Conservation (phyloP, 2,329 filamentous ascomycete genomes). For the Penicillium brasilianum region DNA sequence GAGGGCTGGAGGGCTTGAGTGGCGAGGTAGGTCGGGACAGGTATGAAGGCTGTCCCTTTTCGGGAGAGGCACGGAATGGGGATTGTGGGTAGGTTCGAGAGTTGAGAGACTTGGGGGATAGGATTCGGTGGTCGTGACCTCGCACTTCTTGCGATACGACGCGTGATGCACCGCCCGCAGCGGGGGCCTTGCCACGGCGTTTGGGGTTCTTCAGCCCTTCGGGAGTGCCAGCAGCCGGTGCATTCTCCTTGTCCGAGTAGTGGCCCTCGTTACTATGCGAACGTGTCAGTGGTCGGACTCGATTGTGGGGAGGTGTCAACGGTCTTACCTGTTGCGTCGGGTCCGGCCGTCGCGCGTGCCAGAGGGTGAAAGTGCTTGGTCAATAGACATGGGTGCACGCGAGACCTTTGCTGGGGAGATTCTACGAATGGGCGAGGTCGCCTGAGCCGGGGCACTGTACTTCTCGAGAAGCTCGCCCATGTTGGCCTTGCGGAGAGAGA, state of each 20-base stretch:
- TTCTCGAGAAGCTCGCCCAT: constrained; percentile 78
- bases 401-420: constrained; percentile 37
- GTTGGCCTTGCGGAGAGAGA: constrained; percentile 74
- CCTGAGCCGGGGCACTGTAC: constrained; percentile 43
- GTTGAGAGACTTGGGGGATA: constrained; percentile 84
- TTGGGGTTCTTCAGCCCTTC: constrained; percentile 69
- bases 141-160: constrained; percentile 50
- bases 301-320: constrained; percentile 15
- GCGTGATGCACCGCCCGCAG: constrained; percentile 45
- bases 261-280: constrained; percentile 64
- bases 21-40: constrained; percentile 66
- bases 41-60: constrained; percentile 56
- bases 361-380: constrained; percentile 35
- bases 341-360: constrained; percentile 38
- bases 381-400: constrained; percentile 38
- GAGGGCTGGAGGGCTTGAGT: constrained; percentile 58
- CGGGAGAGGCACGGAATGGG: constrained; percentile 52
- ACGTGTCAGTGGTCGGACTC: constrained; percentile 6
- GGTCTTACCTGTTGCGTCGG: constrained; percentile 40
- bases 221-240: constrained; percentile 39
- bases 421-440: constrained; percentile 39
- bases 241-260: constrained; percentile 78
- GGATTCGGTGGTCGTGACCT: constrained; percentile 62
- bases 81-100: constrained; percentile 69
- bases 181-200: constrained; percentile 61